Evolutionary conservation across 805 yeast species (phyloP), one percentile per base, ranked within the genome.

Genomic region (Candida alai): DNA sequence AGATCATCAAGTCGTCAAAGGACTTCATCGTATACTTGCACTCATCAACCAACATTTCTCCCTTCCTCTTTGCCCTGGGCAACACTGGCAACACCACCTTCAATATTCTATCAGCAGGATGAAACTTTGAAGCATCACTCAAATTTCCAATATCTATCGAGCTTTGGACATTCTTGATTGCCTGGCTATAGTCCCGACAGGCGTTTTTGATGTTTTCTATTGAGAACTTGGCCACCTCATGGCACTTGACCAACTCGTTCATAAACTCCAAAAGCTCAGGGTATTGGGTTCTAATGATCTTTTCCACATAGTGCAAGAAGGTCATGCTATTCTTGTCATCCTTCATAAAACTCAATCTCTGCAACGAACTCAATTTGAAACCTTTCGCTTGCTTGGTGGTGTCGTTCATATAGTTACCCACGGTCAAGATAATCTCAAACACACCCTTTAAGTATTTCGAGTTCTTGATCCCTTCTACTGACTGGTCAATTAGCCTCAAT

Each of bases 401-500:
- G 47, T 80, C 87, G 52, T 84, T 84, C 93, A 84, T 84, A 46
- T 74, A 82, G 47, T 84, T 84, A 41, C 93, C 94, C 37, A 84
- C 75, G 10, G 79, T 78, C 44, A 80, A 73, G 40, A 84, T 80
- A 27, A 84, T 74, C 41, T 74, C 78, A 40, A 84, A 70, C 3
- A 83, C 73, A 34, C 68, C 67, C 42, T 75, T 69, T 48, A 84
- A 68, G 24, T 75, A 68, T 12, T 63, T 47, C 0, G 87, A 80
- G 10, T 64, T 58, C 34, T 62, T 66, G 16, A 84, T 62, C 19
- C 71, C 65, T 19, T 67, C 73, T 15, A 79, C 69, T 0, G 84
- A 81, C 30, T 67, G 73, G 47, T 82, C 88, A 25, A 83, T 60
- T 9, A 69, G 53, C 37, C 74, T 68, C 44, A 84, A 56, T 45